Conservation (phyloP, 768 basidiomycete species). For the Boletus rubropictus region DNA sequence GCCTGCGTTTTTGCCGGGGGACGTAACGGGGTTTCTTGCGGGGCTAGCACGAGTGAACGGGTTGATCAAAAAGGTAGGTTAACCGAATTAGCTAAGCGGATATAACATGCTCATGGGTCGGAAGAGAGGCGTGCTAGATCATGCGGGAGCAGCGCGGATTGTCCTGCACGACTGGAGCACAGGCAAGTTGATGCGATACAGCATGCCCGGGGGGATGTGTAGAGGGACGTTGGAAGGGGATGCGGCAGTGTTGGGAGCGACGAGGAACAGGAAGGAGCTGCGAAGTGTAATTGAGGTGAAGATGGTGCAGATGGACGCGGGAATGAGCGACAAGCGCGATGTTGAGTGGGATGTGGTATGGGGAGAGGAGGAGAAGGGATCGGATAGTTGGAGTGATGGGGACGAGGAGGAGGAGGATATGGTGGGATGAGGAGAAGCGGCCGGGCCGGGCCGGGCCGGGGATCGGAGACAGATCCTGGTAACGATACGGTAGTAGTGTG, state of each 20-base stretch:
- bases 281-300: conserved; percentile 47
- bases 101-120: conserved; percentile 10
- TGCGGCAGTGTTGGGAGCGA: conserved; percentile 41
- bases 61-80: conserved; percentile 68
- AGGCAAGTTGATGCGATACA: conserved; percentile 70
- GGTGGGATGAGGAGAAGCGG: conserved; percentile 32
- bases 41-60: conserved; percentile 70
- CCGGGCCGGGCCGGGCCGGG: conserved; percentile 37
- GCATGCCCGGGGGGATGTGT: conserved; percentile 40
- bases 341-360: conserved; percentile 37
- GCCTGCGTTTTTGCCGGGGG: conserved; percentile 68
- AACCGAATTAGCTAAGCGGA: neutral
- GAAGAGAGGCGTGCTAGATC: conserved; percentile 68
- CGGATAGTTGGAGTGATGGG: conserved; percentile 25
- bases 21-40: conserved; percentile 67
- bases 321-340: conserved; percentile 36
- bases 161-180: conserved; percentile 82
- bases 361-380: conserved; percentile 34
- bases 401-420: conserved; percentile 12
- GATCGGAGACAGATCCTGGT: conserved; percentile 19
- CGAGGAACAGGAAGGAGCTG: conserved; percentile 60
- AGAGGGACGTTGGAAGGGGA: conserved; percentile 33
- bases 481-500: conserved; percentile 10
- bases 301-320: conserved; percentile 48
- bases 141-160: conserved; percentile 67